Conservation (phyloP, 2,329 filamentous ascomycete genomes). For the Colletotrichum eremochloae region DNA sequence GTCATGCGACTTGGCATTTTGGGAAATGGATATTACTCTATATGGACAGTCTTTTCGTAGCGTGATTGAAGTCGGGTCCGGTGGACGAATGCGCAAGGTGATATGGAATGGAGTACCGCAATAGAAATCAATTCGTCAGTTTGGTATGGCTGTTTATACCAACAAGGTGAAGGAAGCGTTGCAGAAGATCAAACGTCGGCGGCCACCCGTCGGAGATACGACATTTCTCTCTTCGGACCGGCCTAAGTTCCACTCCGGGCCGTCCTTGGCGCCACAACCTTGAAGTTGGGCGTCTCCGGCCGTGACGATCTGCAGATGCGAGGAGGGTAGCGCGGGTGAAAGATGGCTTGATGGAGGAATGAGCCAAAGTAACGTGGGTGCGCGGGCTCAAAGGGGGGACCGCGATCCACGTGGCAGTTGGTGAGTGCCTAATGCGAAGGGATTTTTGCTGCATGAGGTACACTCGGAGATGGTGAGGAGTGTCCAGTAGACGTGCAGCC, state of each 20-base stretch:
- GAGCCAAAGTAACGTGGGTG: constrained; percentile 5
- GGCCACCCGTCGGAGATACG: too few species aligned
- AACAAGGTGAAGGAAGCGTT: background rate
- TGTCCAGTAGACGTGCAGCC: background rate
- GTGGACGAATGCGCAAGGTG: background rate
- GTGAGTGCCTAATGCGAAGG: background rate
- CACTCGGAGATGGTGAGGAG: background rate
- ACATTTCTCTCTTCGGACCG: too few species aligned
- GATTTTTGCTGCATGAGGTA: background rate
- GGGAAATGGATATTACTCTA: background rate
- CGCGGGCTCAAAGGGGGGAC: background rate
- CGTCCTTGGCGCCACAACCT: too few species aligned
- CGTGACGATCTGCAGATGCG: constrained; percentile 1
- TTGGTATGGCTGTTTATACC: background rate
- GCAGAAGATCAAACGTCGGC: background rate
- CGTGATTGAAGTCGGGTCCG: background rate
- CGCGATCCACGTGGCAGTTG: constrained; percentile 2
- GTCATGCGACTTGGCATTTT: background rate
- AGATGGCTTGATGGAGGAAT: background rate
- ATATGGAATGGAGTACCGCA: background rate
- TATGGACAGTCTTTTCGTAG: background rate
- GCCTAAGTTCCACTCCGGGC: too few species aligned
- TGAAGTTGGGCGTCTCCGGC: background rate
- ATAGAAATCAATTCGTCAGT: background rate
- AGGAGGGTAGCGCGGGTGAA: background rate